phyloP scores from a whole-genome alignment of 2,329 filamentous ascomycete species.

The Cordyceps javanica region DNA sequence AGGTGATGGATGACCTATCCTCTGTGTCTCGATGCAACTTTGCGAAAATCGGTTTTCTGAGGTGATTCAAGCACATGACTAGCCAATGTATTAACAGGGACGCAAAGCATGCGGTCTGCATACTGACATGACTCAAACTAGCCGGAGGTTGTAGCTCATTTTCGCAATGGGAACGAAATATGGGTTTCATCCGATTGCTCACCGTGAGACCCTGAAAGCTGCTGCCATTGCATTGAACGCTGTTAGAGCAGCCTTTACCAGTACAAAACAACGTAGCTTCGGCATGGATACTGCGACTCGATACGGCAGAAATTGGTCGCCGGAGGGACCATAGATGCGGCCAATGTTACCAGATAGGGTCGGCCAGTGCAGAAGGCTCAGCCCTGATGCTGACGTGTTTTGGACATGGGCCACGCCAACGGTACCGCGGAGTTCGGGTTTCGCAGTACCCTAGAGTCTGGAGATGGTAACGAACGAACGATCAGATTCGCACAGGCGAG shows the following conservation, averaged over 20 bases:
- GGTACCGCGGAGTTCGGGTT: conserved; percentile 2
- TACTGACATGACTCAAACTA: too few relatives aligned
- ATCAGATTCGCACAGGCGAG: background rate
- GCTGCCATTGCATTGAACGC: background rate
- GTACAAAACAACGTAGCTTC: background rate
- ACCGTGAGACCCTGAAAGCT: too few relatives aligned
- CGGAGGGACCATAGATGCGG: background rate
- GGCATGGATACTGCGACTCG: background rate
- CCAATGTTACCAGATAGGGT: background rate
- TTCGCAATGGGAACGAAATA: too few relatives aligned
- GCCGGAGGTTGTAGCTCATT: too few relatives aligned
- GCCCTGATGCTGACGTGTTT: conserved; percentile 5
- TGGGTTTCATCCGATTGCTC: too few relatives aligned
- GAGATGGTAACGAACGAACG: background rate
- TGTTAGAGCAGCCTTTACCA: background rate
- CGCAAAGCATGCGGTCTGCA: too few relatives aligned
- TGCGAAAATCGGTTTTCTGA: background rate
- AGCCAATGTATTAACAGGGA: too few relatives aligned
- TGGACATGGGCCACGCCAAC: background rate
- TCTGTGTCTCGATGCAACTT: background rate
- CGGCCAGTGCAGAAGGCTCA: background rate
- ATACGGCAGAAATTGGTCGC: background rate
- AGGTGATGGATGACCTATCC: too few relatives aligned
- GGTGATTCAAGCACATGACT: too few relatives aligned
- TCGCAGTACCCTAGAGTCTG: background rate